Evolutionary conservation across 768 basidiomycete species (phyloP), one percentile per base, ranked within the genome.

Genomic region (Butyriboletus loyo): DNA sequence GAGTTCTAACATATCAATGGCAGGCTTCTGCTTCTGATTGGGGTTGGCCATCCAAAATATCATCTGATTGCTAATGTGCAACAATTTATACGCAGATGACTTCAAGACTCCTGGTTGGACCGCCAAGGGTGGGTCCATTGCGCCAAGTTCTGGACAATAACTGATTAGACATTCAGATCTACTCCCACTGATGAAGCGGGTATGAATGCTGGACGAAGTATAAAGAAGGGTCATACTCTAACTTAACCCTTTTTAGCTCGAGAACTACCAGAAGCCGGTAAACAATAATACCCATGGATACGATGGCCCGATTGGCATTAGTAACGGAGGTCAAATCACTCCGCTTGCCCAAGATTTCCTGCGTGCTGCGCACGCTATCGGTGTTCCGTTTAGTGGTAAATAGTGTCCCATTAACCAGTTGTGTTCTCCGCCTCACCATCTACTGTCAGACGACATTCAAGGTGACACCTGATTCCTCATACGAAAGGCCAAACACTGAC

Each of bases 261-360:
- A 87, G 77, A 85, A 86, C 72, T 87, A 88, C 66, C 86, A 87
- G 75, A 86, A 86, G 70, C 84, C 86, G 1, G 68, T 66, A 24
- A 85, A 85, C 72, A 86, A 82, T 65, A 72, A 83, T 52, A 81
- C 78, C 3, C 85, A 87, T 65, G 86, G 85, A 37, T 86, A 86
- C 56, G 79, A 83, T 52, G 86, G 86, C 5, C 85, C 86, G n/a
- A 84, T 88, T 50, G 83, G 84, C 14, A 86, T 87, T 65, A 81
- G 79, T 57, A 85, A 86, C 55, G 85, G 86, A 58, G 84, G 85
- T 48, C 77, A 80, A 21, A 76, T 85, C 56, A 82, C 77, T 8
- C 74, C 77, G 5, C 75, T 86, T 40, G 85, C 84, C 17, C 84
- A 87, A 41, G 86, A 87, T 66, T 87, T 86, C 76, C 62, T 87